phyloP scores from a whole-genome alignment of 192 early-diverging fungal genomes.

The Rhizoclosmatium globosum region DNA sequence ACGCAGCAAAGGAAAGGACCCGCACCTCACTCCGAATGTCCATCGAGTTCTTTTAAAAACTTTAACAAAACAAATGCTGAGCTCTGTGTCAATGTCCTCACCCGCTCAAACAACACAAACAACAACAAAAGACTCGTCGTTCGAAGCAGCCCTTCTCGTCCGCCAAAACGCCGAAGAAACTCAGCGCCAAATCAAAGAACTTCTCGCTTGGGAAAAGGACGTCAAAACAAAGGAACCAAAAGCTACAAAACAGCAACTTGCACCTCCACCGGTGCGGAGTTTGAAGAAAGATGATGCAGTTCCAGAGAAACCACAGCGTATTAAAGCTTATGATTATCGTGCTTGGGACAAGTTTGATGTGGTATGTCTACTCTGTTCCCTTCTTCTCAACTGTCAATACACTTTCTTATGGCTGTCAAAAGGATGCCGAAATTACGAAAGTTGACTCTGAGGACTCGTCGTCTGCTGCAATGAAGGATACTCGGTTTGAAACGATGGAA shows the following conservation, averaged over 20 bases:
- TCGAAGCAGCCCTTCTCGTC: slow-evolving; percentile 47
- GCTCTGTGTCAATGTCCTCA: too few relatives aligned
- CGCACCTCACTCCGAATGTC: too few relatives aligned
- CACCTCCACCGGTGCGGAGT: not conserved
- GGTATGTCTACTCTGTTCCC: slow-evolving; percentile 18
- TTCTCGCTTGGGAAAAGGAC: slow-evolving; percentile 56
- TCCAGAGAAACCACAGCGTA: not conserved
- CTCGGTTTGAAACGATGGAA: not conserved
- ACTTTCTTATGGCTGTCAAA: slow-evolving; percentile 16
- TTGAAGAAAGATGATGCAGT: not conserved
- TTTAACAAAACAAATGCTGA: too few relatives aligned
- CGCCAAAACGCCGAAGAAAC: slow-evolving; percentile 57
- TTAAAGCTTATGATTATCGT: slow-evolving; percentile 39
- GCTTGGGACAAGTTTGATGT: slow-evolving; percentile 58
- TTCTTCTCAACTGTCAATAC: not conserved
- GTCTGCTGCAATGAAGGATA: not conserved
- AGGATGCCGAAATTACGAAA: slow-evolving; percentile 3
- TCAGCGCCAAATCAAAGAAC: slow-evolving; percentile 48
- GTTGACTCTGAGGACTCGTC: not conserved
- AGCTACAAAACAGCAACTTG: not conserved
- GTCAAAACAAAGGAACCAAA: slow-evolving; percentile 47
- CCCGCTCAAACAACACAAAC: not conserved
- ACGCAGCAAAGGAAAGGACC: too few relatives aligned
- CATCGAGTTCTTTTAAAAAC: too few relatives aligned
- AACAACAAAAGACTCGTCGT: not conserved